A percentile compares a stretch with the other conserved stretches of the same genome.
Conservation (phyloP, 2,329 filamentous ascomycete genomes). For the Talaromyces sp. region DNA sequence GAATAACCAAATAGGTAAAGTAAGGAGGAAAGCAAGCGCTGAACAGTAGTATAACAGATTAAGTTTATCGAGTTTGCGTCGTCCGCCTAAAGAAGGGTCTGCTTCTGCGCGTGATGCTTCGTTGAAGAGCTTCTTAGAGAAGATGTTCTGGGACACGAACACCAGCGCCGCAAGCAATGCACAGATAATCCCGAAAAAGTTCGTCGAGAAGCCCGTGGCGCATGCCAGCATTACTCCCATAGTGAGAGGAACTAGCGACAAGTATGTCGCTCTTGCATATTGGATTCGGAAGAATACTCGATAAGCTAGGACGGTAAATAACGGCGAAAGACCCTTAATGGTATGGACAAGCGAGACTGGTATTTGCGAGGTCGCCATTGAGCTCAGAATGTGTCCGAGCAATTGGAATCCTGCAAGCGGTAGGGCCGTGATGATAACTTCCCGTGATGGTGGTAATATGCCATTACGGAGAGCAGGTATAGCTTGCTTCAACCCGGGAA, state of each 20-base stretch:
- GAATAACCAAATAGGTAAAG: constrained; percentile 88
- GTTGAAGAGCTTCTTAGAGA: constrained; percentile 97
- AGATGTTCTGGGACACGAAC: constrained; percentile 98
- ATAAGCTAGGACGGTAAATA: constrained; percentile 94
- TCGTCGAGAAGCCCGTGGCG: constrained; percentile 83
- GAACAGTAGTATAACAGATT: constrained; percentile 98
- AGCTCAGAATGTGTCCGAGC: constrained; percentile 87
- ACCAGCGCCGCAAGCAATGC: constrained; percentile 87
- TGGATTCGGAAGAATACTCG: constrained; percentile 82
- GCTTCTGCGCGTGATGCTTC: constrained; percentile 82
- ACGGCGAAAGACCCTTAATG: constrained; percentile 92
- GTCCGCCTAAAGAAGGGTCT: constrained; percentile 59
- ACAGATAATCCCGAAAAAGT: constrained; percentile 84
- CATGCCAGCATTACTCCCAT: constrained; percentile 94
- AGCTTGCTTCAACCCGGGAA: constrained; percentile 65
- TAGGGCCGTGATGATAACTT: constrained; percentile 82
- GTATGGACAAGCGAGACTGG: constrained; percentile 97
- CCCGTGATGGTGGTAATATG: constrained; percentile 73
- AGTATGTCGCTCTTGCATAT: constrained; percentile 82
- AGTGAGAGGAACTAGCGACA: constrained; percentile 86
- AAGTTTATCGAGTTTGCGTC: constrained; percentile 87
- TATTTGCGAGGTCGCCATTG: constrained; percentile 89
- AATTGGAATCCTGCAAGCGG: constrained; percentile 92
- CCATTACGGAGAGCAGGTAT: constrained; percentile 80
- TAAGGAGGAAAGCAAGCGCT: constrained; percentile 83